Evolutionary conservation across 2,329 filamentous ascomycete species (phyloP).

Genomic region (Coniella vitis): DNA sequence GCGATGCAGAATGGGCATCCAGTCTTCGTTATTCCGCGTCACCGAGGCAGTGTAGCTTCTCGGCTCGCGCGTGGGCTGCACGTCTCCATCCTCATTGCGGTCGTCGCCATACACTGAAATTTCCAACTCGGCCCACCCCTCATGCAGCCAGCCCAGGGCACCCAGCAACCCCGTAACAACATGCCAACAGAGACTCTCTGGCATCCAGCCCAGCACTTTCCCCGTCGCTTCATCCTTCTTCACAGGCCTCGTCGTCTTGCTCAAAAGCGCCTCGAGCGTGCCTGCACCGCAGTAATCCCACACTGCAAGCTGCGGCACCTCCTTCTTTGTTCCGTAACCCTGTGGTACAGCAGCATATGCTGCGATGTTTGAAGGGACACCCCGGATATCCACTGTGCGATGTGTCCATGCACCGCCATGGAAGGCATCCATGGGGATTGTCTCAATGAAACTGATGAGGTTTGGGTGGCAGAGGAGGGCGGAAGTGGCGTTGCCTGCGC

Average conservation of each 20-base stretch:
- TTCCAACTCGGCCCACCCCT: conserved; percentile 31
- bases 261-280: conserved; percentile 34
- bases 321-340: conserved; percentile 10
- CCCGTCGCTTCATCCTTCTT: conserved; percentile 1
- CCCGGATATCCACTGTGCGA: no score
- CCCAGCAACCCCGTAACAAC: conserved; percentile 40
- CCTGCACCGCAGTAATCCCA: conserved; percentile 49
- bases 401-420: neutral
- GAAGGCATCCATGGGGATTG: conserved; percentile 19
- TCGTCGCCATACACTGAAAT: conserved; percentile 6
- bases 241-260: conserved; percentile 20
- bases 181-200: conserved; percentile 51
- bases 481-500: conserved; percentile 24
- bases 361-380: no score
- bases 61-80: neutral
- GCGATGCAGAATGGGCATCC: conserved; percentile 46
- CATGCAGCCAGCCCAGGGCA: conserved; percentile 47
- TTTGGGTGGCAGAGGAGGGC: conserved; percentile 44
- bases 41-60: conserved; percentile 1
- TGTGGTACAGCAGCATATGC: no score
- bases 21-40: conserved; percentile 20
- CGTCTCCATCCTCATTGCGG: neutral
- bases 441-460: conserved; percentile 35
- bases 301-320: conserved; percentile 21
- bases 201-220: conserved; percentile 30